Base-by-base conservation (phyloP, 2,329 filamentous ascomycete species). In the Ceratocystis smalleyi region DNA sequence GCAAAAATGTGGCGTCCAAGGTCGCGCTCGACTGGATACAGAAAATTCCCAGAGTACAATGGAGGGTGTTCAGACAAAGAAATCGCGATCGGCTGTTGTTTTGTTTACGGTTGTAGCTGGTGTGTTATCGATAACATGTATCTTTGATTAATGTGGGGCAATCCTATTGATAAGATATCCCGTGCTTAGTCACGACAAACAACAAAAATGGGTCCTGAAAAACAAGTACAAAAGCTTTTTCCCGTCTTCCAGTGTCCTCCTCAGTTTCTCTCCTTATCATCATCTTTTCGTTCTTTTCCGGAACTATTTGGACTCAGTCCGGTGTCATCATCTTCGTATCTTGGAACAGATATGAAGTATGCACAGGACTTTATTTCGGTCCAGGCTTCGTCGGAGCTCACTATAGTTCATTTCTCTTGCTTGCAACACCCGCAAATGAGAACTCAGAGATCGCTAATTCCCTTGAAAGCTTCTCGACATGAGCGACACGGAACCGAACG, bases 211-310 rank as follows among this genome's bases (percentile, higher is more conserved):
- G 54, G 27, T n/a, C 54, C 8, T 57, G n/a, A 60, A 45, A 43
- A 60, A 45, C 59, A 43, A 10, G 59, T 60, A 45, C 59, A 43
- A 60, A 60, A 43, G n/a, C 54, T 57, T 57, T 57, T 40, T 40
- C 8, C 17, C 5, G 54, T 30, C 54, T 19, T 5, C 15, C 1
- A 57, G 4, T 1, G 1, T 15, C 35, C 3, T 12, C 1, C 12
- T 4, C 10, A 15, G 0, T 5, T 5, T 40, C 35, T 40, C 5
- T 15, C 35, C 27, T 8, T 19, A 3, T 5, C 15, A 4, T 8
- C 17, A 30, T 6, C 2, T 55, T n/a, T 7, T 55, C n/a, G 17
- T 7, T 24, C 54, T n/a, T n/a, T 57, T n/a, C 17, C 3, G 35
- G 35, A 12, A 10, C 35, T 19, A 7, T 17, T 22, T 57, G 24